Base-by-base conservation (phyloP, 306 rosid species). In the Prunus salicina region DNA sequence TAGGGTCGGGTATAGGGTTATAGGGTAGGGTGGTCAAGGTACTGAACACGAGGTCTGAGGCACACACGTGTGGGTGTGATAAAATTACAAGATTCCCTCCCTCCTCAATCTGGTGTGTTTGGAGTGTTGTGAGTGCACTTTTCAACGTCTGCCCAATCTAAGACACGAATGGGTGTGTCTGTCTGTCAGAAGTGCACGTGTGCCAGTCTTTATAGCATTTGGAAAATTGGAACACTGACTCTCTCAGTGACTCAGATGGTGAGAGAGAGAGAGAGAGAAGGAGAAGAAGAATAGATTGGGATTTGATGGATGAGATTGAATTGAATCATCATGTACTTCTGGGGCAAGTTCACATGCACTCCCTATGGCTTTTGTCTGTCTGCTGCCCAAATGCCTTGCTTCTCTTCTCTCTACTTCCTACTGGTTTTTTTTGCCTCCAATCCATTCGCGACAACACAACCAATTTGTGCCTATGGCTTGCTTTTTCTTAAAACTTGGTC, bases 171-270 rank as follows among this genome's bases (percentile, higher is more conserved):
- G 87, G 79, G 67, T 73, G 46, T 25, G 38, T 32, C 25, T 34
- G 67, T 53, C 34, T 51, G 68, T 73, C 77, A 60, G 80, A 63
- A 12, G 2, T 56, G 84, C 87, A 83, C 87, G 87, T 83, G 84
- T 38, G 74, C 32, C 32, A 22, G 27, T 63, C 28, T 30, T 45
- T 27, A 25, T 15, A 25, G 58, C 43, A 6, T 34, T 34, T 27
- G 75, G 12, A 5, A 25, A 13, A 49, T 6, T 34, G 8, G 43
- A 6, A 58, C 72, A 52, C 67, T 47, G 83, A 71, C 81, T n/a
- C n/a, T 6, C 43, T 34, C 8, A 34, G 43, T 1, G 43, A 34
- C 43, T 34, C 43, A 34, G 43, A 34, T 34, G 8, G 9, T 0
- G 41, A 71, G 56, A 15, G 3, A 12, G 27, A 57, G 12, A 63